phyloP scores from a whole-genome alignment of 352 stramenopile genomes.

The Elongisporangium senticosum region DNA sequence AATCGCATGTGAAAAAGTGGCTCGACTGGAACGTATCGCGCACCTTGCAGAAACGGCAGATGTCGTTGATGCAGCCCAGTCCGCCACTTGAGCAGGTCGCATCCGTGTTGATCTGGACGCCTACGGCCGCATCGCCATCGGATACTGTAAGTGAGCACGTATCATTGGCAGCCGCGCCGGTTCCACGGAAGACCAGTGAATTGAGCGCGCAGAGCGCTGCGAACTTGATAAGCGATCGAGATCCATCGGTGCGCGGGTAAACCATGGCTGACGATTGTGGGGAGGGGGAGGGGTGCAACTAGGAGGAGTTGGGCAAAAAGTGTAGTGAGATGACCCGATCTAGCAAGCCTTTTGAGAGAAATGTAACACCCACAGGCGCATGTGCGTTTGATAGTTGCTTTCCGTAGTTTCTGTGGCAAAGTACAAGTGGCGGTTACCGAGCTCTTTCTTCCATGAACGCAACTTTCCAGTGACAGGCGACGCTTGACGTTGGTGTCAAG shows the following conservation, averaged over 20 bases:
- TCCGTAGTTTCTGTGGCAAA: neutral
- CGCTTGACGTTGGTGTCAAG: neutral
- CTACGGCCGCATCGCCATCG: neutral
- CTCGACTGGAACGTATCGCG: conserved; percentile 9
- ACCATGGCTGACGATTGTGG: conserved; percentile 14
- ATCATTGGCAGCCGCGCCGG: conserved; percentile 4
- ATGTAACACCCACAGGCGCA: neutral
- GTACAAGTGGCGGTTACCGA: neutral
- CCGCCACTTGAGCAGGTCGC: conserved; percentile 16
- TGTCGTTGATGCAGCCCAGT: conserved; percentile 23
- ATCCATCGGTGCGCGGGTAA: conserved; percentile 13
- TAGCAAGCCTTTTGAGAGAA: neutral
- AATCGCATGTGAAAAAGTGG: conserved; percentile 12
- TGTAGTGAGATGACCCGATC: neutral
- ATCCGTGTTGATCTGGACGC: conserved; percentile 20
- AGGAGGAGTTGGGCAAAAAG: neutral
- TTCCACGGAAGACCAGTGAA: conserved; percentile 9
- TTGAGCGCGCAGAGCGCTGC: conserved; percentile 21
- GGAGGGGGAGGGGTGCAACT: too few species aligned
- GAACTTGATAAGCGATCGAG: conserved; percentile 15
- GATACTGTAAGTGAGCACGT: conserved; percentile 12
- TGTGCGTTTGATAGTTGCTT: neutral
- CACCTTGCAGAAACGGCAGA: conserved; percentile 34
- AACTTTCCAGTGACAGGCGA: neutral
- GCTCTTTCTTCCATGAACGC: neutral